These are phyloP conservation scores for Nephelium lappaceum DNA, from an alignment of 345 rosid genomes.

Conservation along the genomic window DNA sequence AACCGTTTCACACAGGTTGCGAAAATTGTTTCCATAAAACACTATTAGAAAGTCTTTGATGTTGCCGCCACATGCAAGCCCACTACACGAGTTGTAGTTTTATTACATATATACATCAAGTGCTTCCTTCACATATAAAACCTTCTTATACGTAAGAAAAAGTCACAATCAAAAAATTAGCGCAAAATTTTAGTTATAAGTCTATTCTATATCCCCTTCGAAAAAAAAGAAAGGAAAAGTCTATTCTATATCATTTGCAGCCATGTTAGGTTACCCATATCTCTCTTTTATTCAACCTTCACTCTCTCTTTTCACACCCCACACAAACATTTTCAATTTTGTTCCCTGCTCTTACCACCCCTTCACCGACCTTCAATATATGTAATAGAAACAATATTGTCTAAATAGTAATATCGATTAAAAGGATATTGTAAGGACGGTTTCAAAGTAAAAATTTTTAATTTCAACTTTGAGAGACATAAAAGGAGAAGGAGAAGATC, in stretches of 20 bases:
- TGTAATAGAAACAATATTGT: no score
- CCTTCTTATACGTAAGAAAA: slow-evolving; percentile 19
- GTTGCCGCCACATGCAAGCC: slow-evolving; percentile 12
- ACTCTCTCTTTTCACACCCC: not conserved
- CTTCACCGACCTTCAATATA: no score
- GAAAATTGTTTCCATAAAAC: not conserved
- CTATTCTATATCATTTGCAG: slow-evolving; percentile 23
- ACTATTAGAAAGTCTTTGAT: not conserved
- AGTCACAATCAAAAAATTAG: not conserved
- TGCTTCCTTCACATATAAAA: not conserved
- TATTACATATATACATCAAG: not conserved
- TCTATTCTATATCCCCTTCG: slow-evolving; percentile 34
- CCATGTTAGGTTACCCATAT: slow-evolving; percentile 33
- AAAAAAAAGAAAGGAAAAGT: no score
- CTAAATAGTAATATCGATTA: no score
- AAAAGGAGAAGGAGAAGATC: no score
- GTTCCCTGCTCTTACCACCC: not conserved
- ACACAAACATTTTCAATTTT: not conserved
- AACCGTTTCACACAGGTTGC: not conserved
- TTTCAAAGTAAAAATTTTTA: no score
- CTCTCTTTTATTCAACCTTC: slow-evolving; percentile 17
- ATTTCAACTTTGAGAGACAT: no score
- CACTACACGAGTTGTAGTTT: not conserved
- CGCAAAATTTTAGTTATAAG: slow-evolving; percentile 37
- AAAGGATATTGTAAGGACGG: no score